Conservation (phyloP, 2,329 filamentous ascomycete genomes). For the Pyrenochaeta sp. region DNA sequence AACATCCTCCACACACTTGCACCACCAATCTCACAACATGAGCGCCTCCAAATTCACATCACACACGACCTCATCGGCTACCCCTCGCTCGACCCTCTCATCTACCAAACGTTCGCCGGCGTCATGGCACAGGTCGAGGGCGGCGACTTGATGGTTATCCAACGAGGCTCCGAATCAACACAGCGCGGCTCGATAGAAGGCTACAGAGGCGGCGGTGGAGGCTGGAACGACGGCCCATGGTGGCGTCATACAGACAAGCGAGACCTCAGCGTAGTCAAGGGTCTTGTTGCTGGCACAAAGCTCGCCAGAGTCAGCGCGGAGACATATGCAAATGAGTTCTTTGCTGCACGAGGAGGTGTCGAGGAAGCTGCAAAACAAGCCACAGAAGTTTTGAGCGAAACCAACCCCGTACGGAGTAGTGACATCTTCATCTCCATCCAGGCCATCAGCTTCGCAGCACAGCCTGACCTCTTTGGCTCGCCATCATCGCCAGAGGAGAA, state of each 20-base stretch:
- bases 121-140: constrained; percentile 99
- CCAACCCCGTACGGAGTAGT: constrained; percentile 88
- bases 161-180: constrained; percentile 87
- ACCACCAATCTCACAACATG: constrained; percentile 94
- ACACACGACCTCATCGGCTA: constrained; percentile 96
- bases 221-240: constrained; percentile 96
- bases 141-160: constrained; percentile 91
- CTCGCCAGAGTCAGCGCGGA: constrained; percentile 90
- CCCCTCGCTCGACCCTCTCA: constrained; percentile 89
- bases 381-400: constrained; percentile 79
- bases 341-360: constrained; percentile 77
- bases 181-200: constrained; percentile 70
- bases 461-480: constrained; percentile 73
- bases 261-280: constrained; percentile 80
- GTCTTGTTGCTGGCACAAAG: constrained; percentile 87
- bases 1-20: constrained; percentile 94
- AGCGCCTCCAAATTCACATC: constrained; percentile 95
- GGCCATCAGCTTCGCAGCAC: constrained; percentile 73
- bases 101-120: constrained; percentile 89
- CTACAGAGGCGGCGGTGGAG: constrained; percentile 65
- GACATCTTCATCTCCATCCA: constrained; percentile 97
- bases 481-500: constrained; percentile 64
- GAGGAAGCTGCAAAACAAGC: constrained; percentile 82
- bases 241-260: constrained; percentile 80
- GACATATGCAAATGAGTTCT: constrained; percentile 86